Evolutionary conservation across 2,329 filamentous ascomycete species (phyloP).

Genomic region (Colletotrichum tropicicola): DNA sequence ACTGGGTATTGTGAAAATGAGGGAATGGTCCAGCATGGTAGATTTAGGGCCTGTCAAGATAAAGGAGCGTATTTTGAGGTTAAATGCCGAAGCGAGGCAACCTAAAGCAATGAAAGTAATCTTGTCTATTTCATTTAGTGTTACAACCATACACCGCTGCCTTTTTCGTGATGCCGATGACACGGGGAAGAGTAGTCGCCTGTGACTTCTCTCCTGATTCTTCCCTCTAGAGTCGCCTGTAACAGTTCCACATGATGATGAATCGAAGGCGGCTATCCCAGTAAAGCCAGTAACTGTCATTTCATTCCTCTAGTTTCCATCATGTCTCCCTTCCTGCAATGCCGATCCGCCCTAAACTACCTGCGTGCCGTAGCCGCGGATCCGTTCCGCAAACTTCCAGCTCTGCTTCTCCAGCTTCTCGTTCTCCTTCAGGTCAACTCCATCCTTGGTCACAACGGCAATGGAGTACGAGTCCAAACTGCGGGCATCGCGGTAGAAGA

Average conservation of each 20-base stretch:
- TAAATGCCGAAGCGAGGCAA: conserved; percentile 23
- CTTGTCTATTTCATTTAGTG: conserved; percentile 28
- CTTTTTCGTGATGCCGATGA: not conserved
- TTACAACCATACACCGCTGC: not conserved
- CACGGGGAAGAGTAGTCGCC: not conserved
- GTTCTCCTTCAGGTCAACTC: conserved; percentile 84
- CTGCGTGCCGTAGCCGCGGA: conserved; percentile 95
- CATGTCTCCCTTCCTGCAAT: not conserved
- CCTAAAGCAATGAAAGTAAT: conserved; percentile 28
- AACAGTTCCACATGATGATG: not conserved
- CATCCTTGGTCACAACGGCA: conserved; percentile 87
- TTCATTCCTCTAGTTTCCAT: conserved; percentile 11
- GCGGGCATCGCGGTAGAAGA: conserved; percentile 96
- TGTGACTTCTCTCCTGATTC: not conserved
- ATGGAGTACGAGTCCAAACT: conserved; percentile 92
- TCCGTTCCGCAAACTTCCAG: conserved; percentile 97
- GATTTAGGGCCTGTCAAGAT: conserved; percentile 25
- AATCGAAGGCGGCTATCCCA: not conserved
- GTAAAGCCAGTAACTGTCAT: conserved; percentile 14
- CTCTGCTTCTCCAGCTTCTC: conserved; percentile 95
- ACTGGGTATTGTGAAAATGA: conserved; percentile 24
- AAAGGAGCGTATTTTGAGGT: conserved; percentile 24
- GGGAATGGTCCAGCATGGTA: conserved; percentile 19
- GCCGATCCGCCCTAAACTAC: conserved; percentile 52
- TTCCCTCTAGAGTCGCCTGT: not conserved